phyloP scores from a whole-genome alignment of 1,284 basidiomycete species.

The Leccinum angustisporum region DNA sequence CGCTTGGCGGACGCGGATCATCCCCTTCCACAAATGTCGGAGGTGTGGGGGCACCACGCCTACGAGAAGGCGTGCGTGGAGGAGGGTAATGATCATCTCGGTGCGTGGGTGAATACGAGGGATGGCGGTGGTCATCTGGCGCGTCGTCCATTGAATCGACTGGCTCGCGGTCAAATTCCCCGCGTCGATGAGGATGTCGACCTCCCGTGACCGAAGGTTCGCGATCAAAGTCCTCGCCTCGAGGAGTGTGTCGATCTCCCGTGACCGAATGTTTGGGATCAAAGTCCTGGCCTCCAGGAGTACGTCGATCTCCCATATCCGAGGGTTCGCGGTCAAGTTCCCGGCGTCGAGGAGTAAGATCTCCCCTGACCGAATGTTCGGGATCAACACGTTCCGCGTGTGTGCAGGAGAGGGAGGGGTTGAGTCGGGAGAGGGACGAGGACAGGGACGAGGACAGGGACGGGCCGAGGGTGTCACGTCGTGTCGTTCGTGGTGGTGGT shows the following conservation, averaged over 20 bases:
- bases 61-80: constrained; percentile 8
- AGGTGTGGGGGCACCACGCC: constrained; percentile 13
- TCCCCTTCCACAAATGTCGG: constrained; percentile 23
- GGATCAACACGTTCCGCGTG: no score
- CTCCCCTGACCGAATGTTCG: no score
- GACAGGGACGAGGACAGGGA: no score
- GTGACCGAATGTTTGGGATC: constrained; percentile 13
- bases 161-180: background rate
- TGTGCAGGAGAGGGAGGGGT: no score
- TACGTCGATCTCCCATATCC: background rate
- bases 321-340: background rate
- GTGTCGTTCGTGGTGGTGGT: no score
- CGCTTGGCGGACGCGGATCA: constrained; percentile 21
- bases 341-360: no score
- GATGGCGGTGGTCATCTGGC: constrained; percentile 13
- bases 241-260: background rate
- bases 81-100: constrained; percentile 5
- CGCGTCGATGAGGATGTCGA: background rate
- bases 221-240: no score
- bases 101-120: constrained; percentile 16
- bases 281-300: background rate
- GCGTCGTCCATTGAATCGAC: constrained; percentile 6
- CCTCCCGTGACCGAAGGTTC: no score
- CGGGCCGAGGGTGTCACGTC: no score
- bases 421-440: no score